These are phyloP conservation scores for Mrakiaceae sp. DNA, from an alignment of 1,284 basidiomycete genomes.

Conservation along the genomic window DNA sequence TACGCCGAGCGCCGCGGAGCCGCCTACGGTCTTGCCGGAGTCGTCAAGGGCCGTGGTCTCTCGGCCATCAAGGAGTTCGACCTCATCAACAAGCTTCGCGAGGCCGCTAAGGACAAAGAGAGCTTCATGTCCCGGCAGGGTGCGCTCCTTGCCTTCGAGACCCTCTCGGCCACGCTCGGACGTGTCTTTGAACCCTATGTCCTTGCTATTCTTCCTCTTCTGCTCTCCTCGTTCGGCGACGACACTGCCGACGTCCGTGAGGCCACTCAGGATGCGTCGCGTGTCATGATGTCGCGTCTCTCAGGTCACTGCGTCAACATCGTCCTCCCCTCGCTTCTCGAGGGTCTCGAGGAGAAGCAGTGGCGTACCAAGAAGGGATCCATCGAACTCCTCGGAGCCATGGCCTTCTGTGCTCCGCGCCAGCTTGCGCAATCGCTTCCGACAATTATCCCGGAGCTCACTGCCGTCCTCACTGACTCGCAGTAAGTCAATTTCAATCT, in stretches of 20 bases:
- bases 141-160: constrained; percentile 90
- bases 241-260: constrained; percentile 79
- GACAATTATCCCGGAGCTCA: constrained; percentile 89
- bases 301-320: constrained; percentile 89
- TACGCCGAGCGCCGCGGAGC: constrained; percentile 89
- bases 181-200: constrained; percentile 93
- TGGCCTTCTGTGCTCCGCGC: constrained; percentile 95
- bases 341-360: constrained; percentile 93
- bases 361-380: constrained; percentile 98
- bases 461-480: constrained; percentile 90
- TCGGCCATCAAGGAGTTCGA: constrained; percentile 72
- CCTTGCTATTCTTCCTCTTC: constrained; percentile 68
- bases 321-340: constrained; percentile 79
- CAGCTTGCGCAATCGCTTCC: constrained; percentile 93
- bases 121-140: constrained; percentile 79
- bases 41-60: constrained; percentile 82
- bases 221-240: constrained; percentile 86
- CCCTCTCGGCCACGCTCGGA: constrained; percentile 71
- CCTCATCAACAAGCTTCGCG: constrained; percentile 60
- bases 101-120: constrained; percentile 83
- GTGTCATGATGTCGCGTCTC: constrained; percentile 89
- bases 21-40: constrained; percentile 89
- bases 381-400: constrained; percentile 94
- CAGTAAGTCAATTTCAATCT: constrained; percentile 38
- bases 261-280: constrained; percentile 84